phyloP scores from a whole-genome alignment of 164 flowering plant species.

The Magnolia changhungtana region DNA sequence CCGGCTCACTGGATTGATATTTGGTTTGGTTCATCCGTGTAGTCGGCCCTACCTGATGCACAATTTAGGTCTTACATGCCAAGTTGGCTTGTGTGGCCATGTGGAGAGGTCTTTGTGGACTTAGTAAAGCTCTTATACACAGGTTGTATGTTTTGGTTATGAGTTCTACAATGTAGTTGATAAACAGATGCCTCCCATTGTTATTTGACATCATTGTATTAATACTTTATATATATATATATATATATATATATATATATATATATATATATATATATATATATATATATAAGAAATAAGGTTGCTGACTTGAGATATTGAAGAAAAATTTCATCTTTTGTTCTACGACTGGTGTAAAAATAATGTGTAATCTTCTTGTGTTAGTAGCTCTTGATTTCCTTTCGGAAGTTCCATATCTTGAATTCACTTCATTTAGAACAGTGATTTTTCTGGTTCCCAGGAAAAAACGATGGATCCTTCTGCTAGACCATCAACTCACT shows the following conservation, averaged over 20 bases:
- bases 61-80: too few species aligned
- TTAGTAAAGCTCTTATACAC: too few species aligned
- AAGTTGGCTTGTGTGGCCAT: too few species aligned
- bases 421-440: background rate
- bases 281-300: background rate
- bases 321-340: background rate
- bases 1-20: too few species aligned
- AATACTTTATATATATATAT: too few species aligned
- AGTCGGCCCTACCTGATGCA: too few species aligned
- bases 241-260: too few species aligned
- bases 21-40: too few species aligned
- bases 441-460: constrained; percentile 27
- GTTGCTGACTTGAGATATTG: background rate
- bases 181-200: background rate
- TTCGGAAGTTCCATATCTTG: background rate
- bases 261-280: too few species aligned
- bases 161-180: too few species aligned
- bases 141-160: too few species aligned
- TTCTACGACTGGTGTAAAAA: background rate
- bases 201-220: background rate
- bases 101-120: too few species aligned
- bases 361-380: background rate
- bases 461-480: constrained; percentile 61
- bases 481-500: constrained; percentile 42
- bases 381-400: background rate